A percentile compares a stretch with the other conserved stretches of the same genome.
These are phyloP conservation scores for Pythium coloratum DNA, from an alignment of 352 stramenopile genomes.

Conservation along the genomic window DNA sequence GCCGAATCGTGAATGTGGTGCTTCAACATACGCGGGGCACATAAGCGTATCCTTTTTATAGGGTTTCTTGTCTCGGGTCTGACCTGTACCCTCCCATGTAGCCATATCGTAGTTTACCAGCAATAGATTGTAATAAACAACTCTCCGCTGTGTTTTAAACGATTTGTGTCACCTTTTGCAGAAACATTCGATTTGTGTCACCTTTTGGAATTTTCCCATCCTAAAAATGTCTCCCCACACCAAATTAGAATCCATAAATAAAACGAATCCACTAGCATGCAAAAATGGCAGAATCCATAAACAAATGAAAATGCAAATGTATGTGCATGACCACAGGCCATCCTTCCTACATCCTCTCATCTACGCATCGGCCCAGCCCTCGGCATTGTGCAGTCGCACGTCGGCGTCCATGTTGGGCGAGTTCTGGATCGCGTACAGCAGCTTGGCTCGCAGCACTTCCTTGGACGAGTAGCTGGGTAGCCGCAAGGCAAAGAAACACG, in stretches of 20 bases:
- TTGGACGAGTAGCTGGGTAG: conserved; percentile 95
- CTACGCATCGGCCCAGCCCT: conserved; percentile 87
- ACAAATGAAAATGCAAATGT: neutral
- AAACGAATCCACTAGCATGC: neutral
- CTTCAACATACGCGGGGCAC: conserved; percentile 2
- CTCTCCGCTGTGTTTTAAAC: neutral
- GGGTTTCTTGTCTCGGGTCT: neutral
- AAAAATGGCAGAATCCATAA: neutral
- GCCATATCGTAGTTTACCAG: neutral
- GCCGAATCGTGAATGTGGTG: conserved; percentile 2
- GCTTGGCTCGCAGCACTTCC: conserved; percentile 79
- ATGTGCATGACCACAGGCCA: neutral
- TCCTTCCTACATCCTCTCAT: neutral
- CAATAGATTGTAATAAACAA: neutral
- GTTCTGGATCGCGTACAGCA: conserved; percentile 95
- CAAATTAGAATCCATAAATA: neutral
- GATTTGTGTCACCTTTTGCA: neutral
- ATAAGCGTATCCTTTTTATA: conserved; percentile 6
- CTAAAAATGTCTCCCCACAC: too few relatives aligned
- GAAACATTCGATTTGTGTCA: too few relatives aligned
- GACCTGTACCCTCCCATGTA: too few relatives aligned
- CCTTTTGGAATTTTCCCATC: conserved; percentile 1
- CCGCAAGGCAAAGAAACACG: conserved; percentile 98
- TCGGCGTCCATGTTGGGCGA: conserved; percentile 96
- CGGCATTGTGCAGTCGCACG: conserved; percentile 89